Base-by-base conservation (phyloP, 2,329 filamentous ascomycete species). In the Hypoxylon sp. region DNA sequence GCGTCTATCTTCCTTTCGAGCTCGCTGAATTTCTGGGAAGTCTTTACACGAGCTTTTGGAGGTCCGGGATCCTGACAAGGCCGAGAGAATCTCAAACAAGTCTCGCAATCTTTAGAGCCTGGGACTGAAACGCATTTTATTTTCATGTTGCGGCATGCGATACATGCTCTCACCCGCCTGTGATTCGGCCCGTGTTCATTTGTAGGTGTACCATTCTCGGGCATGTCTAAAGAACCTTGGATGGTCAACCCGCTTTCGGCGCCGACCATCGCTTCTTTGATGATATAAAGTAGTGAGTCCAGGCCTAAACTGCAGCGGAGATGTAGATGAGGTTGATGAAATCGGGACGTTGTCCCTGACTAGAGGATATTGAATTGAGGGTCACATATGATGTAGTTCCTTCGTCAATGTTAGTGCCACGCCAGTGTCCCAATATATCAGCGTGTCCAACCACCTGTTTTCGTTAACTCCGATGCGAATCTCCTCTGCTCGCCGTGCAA, bases 91-190 rank as follows among this genome's bases (percentile, higher is more conserved):
- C 67, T 69, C 10, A 69, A 46, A 56, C 67, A 69, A 19, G 41
- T 46, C 38, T 69, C 67, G 36, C 67, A 69, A 41, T 64, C 57
- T 53, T 41, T 67, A 5, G 64, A 62, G 11, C 67, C 67, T 1
- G 67, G 60, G 13, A 69, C 60, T 2, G 64, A 69, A 5, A 69
- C 58, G 38, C 67, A 69, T 52, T 65, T 69, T 48, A 67, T 67
- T 45, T 69, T 69, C 67, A 67, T 67, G 41, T 67, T 67, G 34
- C 67, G 67, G 32, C 67, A 69, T 60, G 67, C 38, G 34, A 65
- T 48, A 28, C 67, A 69, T 10, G 67, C 67, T 11, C 67, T 64
- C 13, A 67, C 48, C 45, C 64, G 59, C 41, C 58, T 69, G n/a
- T 45, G 53, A 19, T 25, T 53, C 23, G 57, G 52, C 23, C 59